phyloP scores from a whole-genome alignment of 208 protist species.

The Crithidia bombi region DNA sequence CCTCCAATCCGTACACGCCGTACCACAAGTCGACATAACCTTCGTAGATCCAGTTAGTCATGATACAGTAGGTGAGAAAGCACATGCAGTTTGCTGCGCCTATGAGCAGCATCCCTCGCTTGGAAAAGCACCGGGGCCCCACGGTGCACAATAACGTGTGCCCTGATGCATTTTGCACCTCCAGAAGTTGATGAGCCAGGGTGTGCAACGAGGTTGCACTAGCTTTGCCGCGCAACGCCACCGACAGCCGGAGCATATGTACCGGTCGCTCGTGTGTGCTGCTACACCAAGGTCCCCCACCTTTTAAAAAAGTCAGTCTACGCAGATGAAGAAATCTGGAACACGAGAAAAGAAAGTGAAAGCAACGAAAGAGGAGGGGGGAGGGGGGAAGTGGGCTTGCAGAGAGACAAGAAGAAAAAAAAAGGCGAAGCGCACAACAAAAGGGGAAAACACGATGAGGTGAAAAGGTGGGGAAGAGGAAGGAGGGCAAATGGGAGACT shows the following conservation, averaged over 20 bases:
- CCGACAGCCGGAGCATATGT: slow-evolving; percentile 24
- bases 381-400: neutral
- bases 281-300: no score
- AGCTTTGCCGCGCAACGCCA: neutral
- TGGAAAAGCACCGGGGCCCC: slow-evolving; percentile 31
- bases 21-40: slow-evolving; percentile 83
- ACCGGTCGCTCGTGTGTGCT: neutral
- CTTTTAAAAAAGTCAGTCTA: neutral
- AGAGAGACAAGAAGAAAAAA: neutral
- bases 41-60: slow-evolving; percentile 81
- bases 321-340: slow-evolving; percentile 1
- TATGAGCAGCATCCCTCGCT: slow-evolving; percentile 30
- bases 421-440: slow-evolving; percentile 3
- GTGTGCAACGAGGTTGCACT: slow-evolving; percentile 6
- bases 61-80: slow-evolving; percentile 73
- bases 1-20: slow-evolving; percentile 72
- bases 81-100: slow-evolving; percentile 45
- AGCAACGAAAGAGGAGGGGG: neutral
- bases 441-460: neutral
- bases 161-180: slow-evolving; percentile 24
- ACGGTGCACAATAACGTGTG: slow-evolving; percentile 25
- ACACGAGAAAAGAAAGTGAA: slow-evolving; percentile 13
- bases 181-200: slow-evolving; percentile 20
- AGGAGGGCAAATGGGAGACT: neutral
- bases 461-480: neutral